Conservation (phyloP, 805 yeast species). For the Zygoascus tannicola region DNA sequence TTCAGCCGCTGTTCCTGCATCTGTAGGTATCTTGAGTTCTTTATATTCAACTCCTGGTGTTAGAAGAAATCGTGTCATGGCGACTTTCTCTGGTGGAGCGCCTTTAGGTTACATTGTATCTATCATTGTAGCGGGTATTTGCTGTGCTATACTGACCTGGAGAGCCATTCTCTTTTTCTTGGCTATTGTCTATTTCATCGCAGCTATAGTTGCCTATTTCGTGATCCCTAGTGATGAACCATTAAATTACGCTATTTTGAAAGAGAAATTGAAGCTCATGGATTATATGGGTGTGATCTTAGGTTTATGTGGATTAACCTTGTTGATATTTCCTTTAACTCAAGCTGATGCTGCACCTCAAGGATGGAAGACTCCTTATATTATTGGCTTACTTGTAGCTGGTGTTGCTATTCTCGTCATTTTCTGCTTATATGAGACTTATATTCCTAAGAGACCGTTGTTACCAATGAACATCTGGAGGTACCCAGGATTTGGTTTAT, state of each 20-base stretch:
- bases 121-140: conserved; percentile 37
- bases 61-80: conserved; percentile 36
- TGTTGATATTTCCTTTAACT: conserved; percentile 37
- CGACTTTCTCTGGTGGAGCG: conserved; percentile 38
- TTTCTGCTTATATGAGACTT: conserved; percentile 33
- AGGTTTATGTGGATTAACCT: conserved; percentile 33
- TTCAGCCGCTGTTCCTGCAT: conserved; percentile 39
- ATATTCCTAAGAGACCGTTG: conserved; percentile 35
- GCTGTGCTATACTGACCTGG: conserved; percentile 35
- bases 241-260: conserved; percentile 20
- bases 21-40: conserved; percentile 39
- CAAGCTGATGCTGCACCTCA: conserved; percentile 34
- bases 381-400: conserved; percentile 35
- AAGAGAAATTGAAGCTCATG: conserved; percentile 22
- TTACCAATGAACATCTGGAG: conserved; percentile 40
- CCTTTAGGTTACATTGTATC: conserved; percentile 41
- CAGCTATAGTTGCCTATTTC: conserved; percentile 23
- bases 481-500: conserved; percentile 31
- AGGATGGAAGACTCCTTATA: conserved; percentile 42
- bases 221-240: conserved; percentile 32
- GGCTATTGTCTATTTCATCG: conserved; percentile 30
- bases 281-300: conserved; percentile 40
- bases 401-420: conserved; percentile 29
- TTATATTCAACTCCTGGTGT: conserved; percentile 33
- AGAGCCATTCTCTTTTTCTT: conserved; percentile 35